Percentiles rank a stretch among this genome's conserved stretches.
Evolutionary conservation across 129 eudicot genomes (phyloP).

Genomic region (Arctium lappa): DNA sequence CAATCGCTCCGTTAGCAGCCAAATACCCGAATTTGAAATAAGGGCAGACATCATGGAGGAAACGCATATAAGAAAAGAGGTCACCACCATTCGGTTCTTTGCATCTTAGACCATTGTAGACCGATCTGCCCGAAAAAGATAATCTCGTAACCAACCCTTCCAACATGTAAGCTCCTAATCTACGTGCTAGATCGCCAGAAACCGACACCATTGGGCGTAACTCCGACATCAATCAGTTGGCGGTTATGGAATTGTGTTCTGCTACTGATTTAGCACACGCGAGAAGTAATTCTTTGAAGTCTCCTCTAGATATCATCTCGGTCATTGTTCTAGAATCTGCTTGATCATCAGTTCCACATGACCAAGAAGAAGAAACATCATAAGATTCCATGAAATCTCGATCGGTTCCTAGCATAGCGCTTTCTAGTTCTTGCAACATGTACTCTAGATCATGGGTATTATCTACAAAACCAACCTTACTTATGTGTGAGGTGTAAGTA

Average conservation of each 20-base stretch:
- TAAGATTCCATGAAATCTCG: conserved; percentile 19
- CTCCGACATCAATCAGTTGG: conserved; percentile 48
- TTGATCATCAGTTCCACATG: conserved; percentile 11
- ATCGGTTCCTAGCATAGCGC: conserved; percentile 49
- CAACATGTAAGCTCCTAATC: conserved; percentile 59
- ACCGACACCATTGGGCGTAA: conserved; percentile 56
- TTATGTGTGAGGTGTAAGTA: conserved; percentile 26
- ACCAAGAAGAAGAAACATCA: conserved; percentile 13
- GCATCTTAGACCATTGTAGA: conserved; percentile 43
- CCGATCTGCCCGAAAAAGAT: conserved; percentile 49
- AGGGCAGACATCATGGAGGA: conserved; percentile 53
- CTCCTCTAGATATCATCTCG: conserved; percentile 35
- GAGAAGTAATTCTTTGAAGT: conserved; percentile 41
- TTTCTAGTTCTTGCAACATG: conserved; percentile 50
- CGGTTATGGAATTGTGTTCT: conserved; percentile 40
- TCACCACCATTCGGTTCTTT: conserved; percentile 48
- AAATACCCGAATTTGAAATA: conserved; percentile 61
- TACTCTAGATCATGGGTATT: conserved; percentile 32
- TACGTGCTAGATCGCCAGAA: conserved; percentile 46
- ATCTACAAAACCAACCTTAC: conserved; percentile 14
- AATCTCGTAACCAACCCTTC: conserved; percentile 61
- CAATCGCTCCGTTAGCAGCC: conserved; percentile 64
- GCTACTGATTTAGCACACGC: conserved; percentile 55
- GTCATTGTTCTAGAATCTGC: conserved; percentile 15
- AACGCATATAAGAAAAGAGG: conserved; percentile 41